Evolutionary conservation across 2,329 filamentous ascomycete genomes (phyloP), one percentile per base, ranked within the genome.

Genomic region (Botrytis fabae): DNA sequence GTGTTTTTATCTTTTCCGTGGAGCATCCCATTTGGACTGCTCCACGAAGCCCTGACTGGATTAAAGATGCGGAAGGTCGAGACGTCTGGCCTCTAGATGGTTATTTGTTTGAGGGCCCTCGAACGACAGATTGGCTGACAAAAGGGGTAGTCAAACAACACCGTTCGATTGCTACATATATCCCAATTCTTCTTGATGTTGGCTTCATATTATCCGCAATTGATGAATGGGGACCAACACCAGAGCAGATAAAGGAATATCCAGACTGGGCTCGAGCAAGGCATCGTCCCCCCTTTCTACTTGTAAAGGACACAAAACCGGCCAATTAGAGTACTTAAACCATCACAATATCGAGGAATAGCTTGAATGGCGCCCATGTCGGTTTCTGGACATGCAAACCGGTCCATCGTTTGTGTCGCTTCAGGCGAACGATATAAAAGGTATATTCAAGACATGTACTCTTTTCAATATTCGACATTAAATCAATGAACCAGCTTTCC

Each of bases 1-100:
- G 89, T 71, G 93, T 94, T 3, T 97, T 99, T 80, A 90, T 98
- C 14, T 86, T 85, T 75, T 84, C 84, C 0, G 81, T 85, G 59
- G 85, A 86, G 76, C 85, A 86, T 73, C 85, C 85, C 0, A 81
- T 86, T 66, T 82, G 80, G 74, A 85, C 84, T n/a, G 82, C 84
- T 9, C 84, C 84, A 60, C 79, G 77, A 10, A 79, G 78, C 38
- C 80, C 80, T 14, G 75, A 75, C 14, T 80, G 82, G 32, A 75
- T 80, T 20, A 75, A 76, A 25, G 79, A 79, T 28, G 77, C 78
- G n/a, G 74, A 80, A n/a, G 78, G 79, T n/a, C 74, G 77, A n/a
- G 79, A 77, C 46, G 80, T 81, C 35, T 86, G 84, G 85, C 81
- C 81, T 44, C 75, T 86, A 51, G 81, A 84, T 76, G 78, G 78